These are phyloP conservation scores for Ophiostoma piceae DNA, from an alignment of 2,329 filamentous ascomycete species.

Conservation along the genomic window DNA sequence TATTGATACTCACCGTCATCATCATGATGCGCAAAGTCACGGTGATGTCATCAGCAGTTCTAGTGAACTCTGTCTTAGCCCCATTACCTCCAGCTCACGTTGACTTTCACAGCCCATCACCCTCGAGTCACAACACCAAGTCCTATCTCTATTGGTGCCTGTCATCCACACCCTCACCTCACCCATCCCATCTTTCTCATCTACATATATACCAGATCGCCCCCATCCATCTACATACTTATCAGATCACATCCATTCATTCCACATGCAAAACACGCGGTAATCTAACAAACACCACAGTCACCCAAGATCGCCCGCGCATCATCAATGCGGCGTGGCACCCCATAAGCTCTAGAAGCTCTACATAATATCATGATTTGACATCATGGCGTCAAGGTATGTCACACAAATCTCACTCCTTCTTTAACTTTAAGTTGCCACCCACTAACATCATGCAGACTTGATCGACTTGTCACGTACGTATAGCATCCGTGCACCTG, in stretches of 20 bases:
- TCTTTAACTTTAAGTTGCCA: neutral
- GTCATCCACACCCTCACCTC: neutral
- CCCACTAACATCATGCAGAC: slow-evolving; percentile 47
- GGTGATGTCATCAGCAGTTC: neutral
- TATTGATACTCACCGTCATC: neutral
- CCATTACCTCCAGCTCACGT: neutral
- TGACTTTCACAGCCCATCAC: neutral
- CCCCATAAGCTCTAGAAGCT: slow-evolving; percentile 24
- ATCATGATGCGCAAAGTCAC: neutral
- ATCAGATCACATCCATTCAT: no score
- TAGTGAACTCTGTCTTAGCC: neutral
- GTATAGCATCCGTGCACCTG: slow-evolving; percentile 36
- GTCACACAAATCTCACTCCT: neutral
- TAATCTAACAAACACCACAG: neutral
- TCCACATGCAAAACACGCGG: neutral
- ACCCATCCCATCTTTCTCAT: neutral
- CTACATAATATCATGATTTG: slow-evolving; percentile 33
- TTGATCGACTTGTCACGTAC: slow-evolving; percentile 83
- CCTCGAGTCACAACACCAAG: neutral
- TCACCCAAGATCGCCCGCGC: neutral
- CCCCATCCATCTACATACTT: no score
- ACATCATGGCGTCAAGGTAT: slow-evolving; percentile 55
- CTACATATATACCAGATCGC: neutral
- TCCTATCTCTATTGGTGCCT: neutral
- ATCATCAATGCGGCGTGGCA: slow-evolving; percentile 16